These are phyloP conservation scores for Boletus huronensis DNA, from an alignment of 768 basidiomycete genomes.

Conservation along the genomic window DNA sequence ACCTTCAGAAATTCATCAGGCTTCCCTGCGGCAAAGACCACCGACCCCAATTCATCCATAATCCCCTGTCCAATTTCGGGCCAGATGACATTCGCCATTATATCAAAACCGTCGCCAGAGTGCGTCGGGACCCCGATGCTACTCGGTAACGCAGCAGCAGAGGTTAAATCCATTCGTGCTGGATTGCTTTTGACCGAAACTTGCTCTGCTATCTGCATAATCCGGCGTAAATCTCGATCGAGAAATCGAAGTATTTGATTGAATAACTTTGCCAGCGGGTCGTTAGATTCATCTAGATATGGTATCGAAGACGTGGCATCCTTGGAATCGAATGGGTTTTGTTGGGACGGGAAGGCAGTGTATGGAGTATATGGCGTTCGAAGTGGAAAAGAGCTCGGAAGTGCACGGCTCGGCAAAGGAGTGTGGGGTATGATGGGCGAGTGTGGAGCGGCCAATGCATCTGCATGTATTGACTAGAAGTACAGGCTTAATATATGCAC, in stretches of 20 bases:
- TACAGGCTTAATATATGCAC: neutral
- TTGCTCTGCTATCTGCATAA: slow-evolving; percentile 77
- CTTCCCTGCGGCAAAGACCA: slow-evolving; percentile 88
- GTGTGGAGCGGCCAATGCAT: slow-evolving; percentile 62
- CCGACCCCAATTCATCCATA: slow-evolving; percentile 76
- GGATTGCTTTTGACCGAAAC: slow-evolving; percentile 49
- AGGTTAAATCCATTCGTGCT: slow-evolving; percentile 13
- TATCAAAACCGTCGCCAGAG: slow-evolving; percentile 56
- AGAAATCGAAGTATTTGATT: slow-evolving; percentile 80
- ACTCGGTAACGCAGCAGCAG: neutral
- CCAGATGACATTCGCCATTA: slow-evolving; percentile 89
- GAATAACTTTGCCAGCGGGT: slow-evolving; percentile 72
- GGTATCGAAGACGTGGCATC: slow-evolving; percentile 36
- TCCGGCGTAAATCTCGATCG: slow-evolving; percentile 64
- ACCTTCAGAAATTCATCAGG: slow-evolving; percentile 90
- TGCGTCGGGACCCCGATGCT: slow-evolving; percentile 4
- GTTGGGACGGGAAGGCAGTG: slow-evolving; percentile 44
- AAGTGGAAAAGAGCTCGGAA: slow-evolving; percentile 39
- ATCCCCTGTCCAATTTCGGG: slow-evolving; percentile 77
- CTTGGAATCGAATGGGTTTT: slow-evolving; percentile 37
- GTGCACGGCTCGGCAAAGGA: slow-evolving; percentile 42
- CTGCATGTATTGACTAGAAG: slow-evolving; percentile 67
- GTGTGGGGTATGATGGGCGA: slow-evolving; percentile 79
- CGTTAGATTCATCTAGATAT: slow-evolving; percentile 62
- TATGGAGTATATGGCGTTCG: slow-evolving; percentile 53